Evolutionary conservation across 139 green algal genomes (phyloP).

Genomic region (Trebouxia sp.): DNA sequence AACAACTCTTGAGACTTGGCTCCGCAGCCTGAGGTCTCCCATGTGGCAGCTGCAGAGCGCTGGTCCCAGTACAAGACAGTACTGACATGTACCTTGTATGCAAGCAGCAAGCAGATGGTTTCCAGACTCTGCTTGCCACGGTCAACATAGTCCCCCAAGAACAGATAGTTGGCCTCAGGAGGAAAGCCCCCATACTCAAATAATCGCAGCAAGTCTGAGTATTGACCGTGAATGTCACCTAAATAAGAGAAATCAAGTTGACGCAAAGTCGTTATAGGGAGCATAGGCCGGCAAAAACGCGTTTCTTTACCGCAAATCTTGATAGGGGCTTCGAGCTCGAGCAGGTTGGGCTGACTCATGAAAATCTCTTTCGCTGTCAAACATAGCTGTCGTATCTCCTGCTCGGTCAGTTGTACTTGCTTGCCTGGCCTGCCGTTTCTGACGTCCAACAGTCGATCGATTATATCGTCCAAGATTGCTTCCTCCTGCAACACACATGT

Average conservation of each 20-base stretch:
- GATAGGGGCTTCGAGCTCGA: constrained; percentile 98
- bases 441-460: constrained; percentile 90
- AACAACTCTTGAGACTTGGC: too few relatives aligned
- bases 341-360: constrained; percentile 94
- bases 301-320: constrained; percentile 95
- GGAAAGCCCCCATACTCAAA: constrained; percentile 99
- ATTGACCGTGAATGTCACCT: constrained; percentile 99
- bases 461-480: constrained; percentile 89
- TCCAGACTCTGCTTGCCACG: constrained; percentile 98
- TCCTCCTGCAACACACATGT: constrained; percentile 47
- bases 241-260: constrained; percentile 2
- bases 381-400: constrained; percentile 89
- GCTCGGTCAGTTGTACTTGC: constrained; percentile 92
- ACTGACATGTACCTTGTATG: constrained; percentile 88
- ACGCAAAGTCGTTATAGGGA: not conserved
- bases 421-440: constrained; percentile 88
- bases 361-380: constrained; percentile 95
- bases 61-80: too few relatives aligned
- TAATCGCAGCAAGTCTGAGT: constrained; percentile 94
- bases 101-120: constrained; percentile 97
- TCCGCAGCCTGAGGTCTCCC: too few relatives aligned
- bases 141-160: constrained; percentile 99
- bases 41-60: too few relatives aligned
- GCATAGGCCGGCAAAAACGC: not conserved
- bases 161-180: constrained; percentile 99